Conservation (phyloP, 371 early-diverging fungal genomes). For the Actinomortierella wolfii region DNA sequence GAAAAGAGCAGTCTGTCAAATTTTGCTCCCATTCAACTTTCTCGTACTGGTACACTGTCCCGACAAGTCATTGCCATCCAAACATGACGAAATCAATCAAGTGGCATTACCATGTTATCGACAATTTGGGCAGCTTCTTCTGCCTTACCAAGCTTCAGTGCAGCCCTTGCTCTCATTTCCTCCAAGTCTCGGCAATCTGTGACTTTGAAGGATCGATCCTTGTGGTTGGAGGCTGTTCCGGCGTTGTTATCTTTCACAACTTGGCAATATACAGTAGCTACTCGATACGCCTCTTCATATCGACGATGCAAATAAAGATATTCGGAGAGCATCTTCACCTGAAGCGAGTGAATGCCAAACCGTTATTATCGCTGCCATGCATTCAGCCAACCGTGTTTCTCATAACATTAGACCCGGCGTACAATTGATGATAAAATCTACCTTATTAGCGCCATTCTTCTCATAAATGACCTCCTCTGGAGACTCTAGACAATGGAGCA, state of each 20-base stretch:
- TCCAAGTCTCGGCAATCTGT: slow-evolving; percentile 41
- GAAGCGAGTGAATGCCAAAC: too few relatives aligned
- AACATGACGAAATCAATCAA: too few relatives aligned
- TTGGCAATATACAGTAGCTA: slow-evolving; percentile 22
- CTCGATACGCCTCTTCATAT: slow-evolving; percentile 31
- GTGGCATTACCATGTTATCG: slow-evolving; percentile 29
- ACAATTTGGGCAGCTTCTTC: slow-evolving; percentile 17
- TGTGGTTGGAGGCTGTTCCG: slow-evolving; percentile 41
- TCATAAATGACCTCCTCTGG: slow-evolving; percentile 23
- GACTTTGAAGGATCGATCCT: slow-evolving; percentile 15
- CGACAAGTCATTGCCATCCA: too few relatives aligned
- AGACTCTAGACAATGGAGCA: slow-evolving; percentile 15
- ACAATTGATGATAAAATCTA: too few relatives aligned
- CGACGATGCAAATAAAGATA: slow-evolving; percentile 34
- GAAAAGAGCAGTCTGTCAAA: background rate
- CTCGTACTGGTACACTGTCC: background rate
- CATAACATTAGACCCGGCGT: too few relatives aligned
- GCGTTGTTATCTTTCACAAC: slow-evolving; percentile 21
- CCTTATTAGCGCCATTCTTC: slow-evolving; percentile 29
- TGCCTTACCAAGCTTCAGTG: slow-evolving; percentile 16
- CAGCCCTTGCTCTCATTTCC: slow-evolving; percentile 35
- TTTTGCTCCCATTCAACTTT: too few relatives aligned
- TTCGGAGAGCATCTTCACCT: slow-evolving; percentile 42
- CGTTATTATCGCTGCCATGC: too few relatives aligned
- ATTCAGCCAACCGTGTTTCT: too few relatives aligned